These are phyloP conservation scores for Picea engelmannii DNA, from an alignment of 83 land plant species.

Conservation along the genomic window DNA sequence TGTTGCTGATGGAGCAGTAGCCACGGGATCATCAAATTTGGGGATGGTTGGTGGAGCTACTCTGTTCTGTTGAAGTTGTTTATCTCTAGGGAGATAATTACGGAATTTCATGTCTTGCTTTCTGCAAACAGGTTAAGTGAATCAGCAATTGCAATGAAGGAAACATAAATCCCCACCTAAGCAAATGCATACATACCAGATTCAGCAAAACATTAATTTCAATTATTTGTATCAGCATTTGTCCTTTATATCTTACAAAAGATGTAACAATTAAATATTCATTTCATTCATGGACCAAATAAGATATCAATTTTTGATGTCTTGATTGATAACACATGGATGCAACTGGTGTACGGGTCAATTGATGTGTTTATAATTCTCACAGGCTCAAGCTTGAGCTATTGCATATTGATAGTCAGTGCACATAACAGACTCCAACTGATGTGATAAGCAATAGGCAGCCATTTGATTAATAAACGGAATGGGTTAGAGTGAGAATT, in stretches of 20 bases:
- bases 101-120: slow-evolving; percentile 78
- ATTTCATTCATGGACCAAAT: background rate
- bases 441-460: no score
- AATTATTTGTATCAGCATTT: background rate
- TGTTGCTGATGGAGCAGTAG: slow-evolving; percentile 43
- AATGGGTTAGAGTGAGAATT: no score
- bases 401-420: background rate
- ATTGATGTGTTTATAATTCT: background rate
- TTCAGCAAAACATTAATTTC: background rate
- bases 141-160: slow-evolving; percentile 6
- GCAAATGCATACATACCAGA: background rate
- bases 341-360: background rate
- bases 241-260: background rate
- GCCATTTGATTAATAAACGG: no score
- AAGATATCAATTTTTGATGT: background rate
- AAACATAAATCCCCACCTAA: background rate
- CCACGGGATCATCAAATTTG: slow-evolving; percentile 94
- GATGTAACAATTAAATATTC: background rate
- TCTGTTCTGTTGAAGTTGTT: slow-evolving; percentile 82
- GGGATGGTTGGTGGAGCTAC: slow-evolving; percentile 80
- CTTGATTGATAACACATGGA: background rate
- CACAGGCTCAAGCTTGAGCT: background rate
- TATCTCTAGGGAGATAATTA: slow-evolving; percentile 91
- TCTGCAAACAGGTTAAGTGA: slow-evolving; percentile 29
- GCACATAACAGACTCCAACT: background rate